Percentiles rank a stretch among this genome's conserved stretches.
Evolutionary conservation across 257 asterid species (phyloP).

Genomic region (Phtheirospermum japonicum): DNA sequence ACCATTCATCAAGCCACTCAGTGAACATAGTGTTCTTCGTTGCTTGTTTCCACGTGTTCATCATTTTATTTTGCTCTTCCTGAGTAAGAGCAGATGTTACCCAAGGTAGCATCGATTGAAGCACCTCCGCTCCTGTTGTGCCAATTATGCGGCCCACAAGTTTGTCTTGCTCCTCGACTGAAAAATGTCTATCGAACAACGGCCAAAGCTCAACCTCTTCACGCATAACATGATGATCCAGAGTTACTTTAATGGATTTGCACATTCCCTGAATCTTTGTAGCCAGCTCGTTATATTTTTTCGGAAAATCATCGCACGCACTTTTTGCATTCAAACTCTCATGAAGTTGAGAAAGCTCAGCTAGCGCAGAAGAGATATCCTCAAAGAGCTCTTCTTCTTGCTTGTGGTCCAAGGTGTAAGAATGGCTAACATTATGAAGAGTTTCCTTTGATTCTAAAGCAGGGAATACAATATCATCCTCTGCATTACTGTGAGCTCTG

Average conservation of each 20-base stretch:
- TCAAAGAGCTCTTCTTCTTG: slow-evolving; percentile 92
- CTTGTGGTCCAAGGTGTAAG: slow-evolving; percentile 92
- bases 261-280: slow-evolving; percentile 95
- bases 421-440: slow-evolving; percentile 92
- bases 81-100: slow-evolving; percentile 95
- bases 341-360: slow-evolving; percentile 64
- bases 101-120: slow-evolving; percentile 98
- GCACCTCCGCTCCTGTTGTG: slow-evolving; percentile 98
- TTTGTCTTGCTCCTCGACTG: slow-evolving; percentile 88
- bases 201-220: slow-evolving; percentile 99
- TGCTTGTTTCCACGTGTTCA: slow-evolving; percentile 95
- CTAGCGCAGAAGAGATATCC: slow-evolving; percentile 82
- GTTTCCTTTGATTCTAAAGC: slow-evolving; percentile 94
- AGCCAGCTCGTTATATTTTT: slow-evolving; percentile 73
- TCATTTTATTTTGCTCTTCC: slow-evolving; percentile 95
- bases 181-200: slow-evolving; percentile 84
- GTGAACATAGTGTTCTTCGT: slow-evolving; percentile 95
- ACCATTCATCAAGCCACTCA: slow-evolving; percentile 99
- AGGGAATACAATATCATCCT: slow-evolving; percentile 97
- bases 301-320: slow-evolving; percentile 36
- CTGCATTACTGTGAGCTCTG: slow-evolving; percentile 99
- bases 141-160: slow-evolving; percentile 95
- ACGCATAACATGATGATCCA: slow-evolving; percentile 91
- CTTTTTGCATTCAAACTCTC: slow-evolving; percentile 49
- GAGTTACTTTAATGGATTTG: slow-evolving; percentile 91